Evolutionary conservation across 1,284 basidiomycete species (phyloP), one percentile per base, ranked within the genome.

Genomic region (Trichosporon coremiiforme): DNA sequence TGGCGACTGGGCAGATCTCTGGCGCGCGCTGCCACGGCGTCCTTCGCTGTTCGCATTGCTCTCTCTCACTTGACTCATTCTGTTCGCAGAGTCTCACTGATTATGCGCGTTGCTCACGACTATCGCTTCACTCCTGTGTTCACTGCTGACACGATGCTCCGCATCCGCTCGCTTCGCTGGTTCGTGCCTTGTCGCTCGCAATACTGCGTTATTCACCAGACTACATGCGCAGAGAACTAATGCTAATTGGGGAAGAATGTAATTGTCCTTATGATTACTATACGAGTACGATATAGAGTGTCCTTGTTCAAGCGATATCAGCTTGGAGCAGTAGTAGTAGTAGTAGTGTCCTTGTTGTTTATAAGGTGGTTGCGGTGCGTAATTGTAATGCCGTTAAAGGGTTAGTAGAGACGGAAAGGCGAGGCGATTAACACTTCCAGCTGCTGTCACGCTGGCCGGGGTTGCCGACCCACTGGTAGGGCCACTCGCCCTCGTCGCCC

Each of bases 401-500:
- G n/a, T n/a, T n/a, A n/a, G n/a, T n/a, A n/a, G n/a, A n/a, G n/a
- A n/a, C n/a, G n/a, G n/a, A n/a, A n/a, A n/a, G n/a, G n/a, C n/a
- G n/a, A n/a, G n/a, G 36, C 10, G 36, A 62, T 73, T 77, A 82
- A 70, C 81, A 83, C 9, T 65, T 57, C 82, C 82, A 83, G 45
- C 77, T 73, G 17, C 66, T 72, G 69, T 83, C 78, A 25, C 75
- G 79, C 33, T 66, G 70, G 55, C 76, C 77, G 45, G 78, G 79
- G 70, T 76, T 45, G 50, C 78, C 71, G 65, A 83, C 73, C 25
- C 73, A 81, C 45, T 75, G 71, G 76, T 83, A 83, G 25, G 81
- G 82, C 78, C 78, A 82, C 77, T 76, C 74, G 74, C 79, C 79
- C 60, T 69, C 66, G 63, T 33, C 50, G n/a, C 82, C 82, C 47